Base-by-base conservation (phyloP, 2,329 filamentous ascomycete genomes). In the Calycina herbarum region DNA sequence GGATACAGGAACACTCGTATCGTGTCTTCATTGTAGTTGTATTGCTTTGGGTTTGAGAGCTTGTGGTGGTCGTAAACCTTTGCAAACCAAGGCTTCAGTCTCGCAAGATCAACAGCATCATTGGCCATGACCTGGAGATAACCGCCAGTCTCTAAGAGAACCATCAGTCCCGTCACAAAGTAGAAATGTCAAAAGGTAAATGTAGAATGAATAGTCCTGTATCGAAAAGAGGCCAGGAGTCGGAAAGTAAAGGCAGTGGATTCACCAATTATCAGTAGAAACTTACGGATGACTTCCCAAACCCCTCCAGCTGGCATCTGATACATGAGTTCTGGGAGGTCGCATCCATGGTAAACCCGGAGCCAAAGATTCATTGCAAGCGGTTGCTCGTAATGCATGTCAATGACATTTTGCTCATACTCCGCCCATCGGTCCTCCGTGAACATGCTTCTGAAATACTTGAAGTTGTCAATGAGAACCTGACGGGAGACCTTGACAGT, bases 321-420 rank as follows among this genome's bases (percentile, higher is more conserved):
- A 31, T 31, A 31, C 29, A 31, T 31, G 29, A 31, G 29, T 15
- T 59, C 51, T 2, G 51, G 57, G 45, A 67, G 31, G 11, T 59
- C 29, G 5, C 29, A 54, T n/a, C 57, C 17, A 29, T 72, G 68
- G 17, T 71, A 29, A 7, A 64, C 45, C 1, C 65, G 64, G 27
- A 72, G 67, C 60, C 67, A 69, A 11, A 71, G 58, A 15, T 68
- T 62, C 35, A 33, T 33, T n/a, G 29, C 10, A 7, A 20, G 29
- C n/a, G n/a, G 29, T 10, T 59, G 33, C 11, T 35, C 57, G 57
- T 40, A 38, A 15, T 35, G 3, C 13, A 59, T 51, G 1, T 66
- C 61, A 17, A 70, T 27, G 3, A 35, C 57, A 7, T 45, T 24
- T 20, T 60, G 57, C 4, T 6, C 24, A 11, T 33, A 33, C 57